Base-by-base conservation (phyloP, 495 filamentous ascomycete species). In the Podospora comata region DNA sequence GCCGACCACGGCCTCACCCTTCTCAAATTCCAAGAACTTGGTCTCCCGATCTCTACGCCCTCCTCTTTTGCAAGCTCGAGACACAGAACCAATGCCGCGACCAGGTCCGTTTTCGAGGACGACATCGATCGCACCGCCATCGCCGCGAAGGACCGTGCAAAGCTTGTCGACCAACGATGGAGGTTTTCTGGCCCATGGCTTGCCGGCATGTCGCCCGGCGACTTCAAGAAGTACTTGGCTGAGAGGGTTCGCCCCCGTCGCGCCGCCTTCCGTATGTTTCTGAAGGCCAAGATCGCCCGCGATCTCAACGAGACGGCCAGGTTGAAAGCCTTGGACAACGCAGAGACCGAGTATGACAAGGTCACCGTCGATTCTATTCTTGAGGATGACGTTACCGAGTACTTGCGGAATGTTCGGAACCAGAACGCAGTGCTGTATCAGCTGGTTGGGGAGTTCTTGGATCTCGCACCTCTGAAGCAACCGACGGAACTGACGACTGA, bases 111-210 rank as follows among this genome's bases (percentile, higher is more conserved):
- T 6, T 92, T 91, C 68, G 88, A 92, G 63, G 78, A 82, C 53
- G 74, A 79, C 2, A 56, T 77, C 60, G 88, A 89, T 65, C 71
- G 82, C 23, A 88, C 85, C 11, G 78, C 76, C 34, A 69, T 81
- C 34, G 68, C 70, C 28, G 54, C 75, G 0, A 71, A 75, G 61
- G 70, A 76, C 26, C 74, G 70, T 23, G 62, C 57, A n/a, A 65
- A 73, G 4, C 67, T 73, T 20, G 69, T 69, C 1, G 81, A 79
- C 64, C 77, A 79, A 68, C 80, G 88, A 68, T 95, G 91, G 91
- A 92, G 89, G 70, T 92, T 87, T 70, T 79, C 79, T 48, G 94
- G 95, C 0, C 95, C 95, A 9, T 97, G 90, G 88, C 83, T 97
- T 32, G 87, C 88, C 15, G 90, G 89, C 18, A 88, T 92, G 84